These are phyloP conservation scores for Dactylellina drechsleri DNA, from an alignment of 2,329 filamentous ascomycete genomes.

Conservation along the genomic window DNA sequence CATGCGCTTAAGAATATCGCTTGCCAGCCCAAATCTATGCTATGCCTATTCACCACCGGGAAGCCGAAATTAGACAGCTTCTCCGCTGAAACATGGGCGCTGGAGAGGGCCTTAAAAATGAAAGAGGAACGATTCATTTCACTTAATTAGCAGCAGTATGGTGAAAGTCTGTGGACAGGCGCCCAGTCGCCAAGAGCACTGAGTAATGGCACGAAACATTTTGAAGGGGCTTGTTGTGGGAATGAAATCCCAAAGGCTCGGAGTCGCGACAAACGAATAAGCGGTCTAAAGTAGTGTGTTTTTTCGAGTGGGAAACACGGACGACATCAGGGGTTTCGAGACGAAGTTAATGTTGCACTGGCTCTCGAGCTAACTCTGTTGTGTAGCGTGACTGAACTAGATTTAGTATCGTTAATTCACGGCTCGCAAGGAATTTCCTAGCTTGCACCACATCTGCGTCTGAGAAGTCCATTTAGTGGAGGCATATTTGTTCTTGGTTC, in stretches of 20 bases:
- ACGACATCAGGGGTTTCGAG: constrained; percentile 24
- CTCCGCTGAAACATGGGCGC: constrained; percentile 45
- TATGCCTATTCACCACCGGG: constrained; percentile 29
- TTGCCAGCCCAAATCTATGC: constrained; percentile 23
- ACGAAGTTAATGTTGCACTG: not conserved
- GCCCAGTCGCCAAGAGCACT: constrained; percentile 10
- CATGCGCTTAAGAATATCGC: constrained; percentile 53
- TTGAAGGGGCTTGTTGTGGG: not conserved
- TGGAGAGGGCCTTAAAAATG: too few relatives aligned
- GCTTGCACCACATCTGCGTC: not conserved
- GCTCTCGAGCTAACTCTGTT: not conserved
- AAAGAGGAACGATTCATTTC: too few relatives aligned
- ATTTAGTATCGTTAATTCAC: constrained; percentile 36
- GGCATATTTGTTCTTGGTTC: constrained; percentile 2
- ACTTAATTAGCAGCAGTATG: too few relatives aligned
- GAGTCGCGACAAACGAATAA: constrained; percentile 55
- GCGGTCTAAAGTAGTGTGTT: constrained; percentile 33
- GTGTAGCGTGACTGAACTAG: not conserved
- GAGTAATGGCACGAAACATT: not conserved
- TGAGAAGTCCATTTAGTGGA: constrained; percentile 2
- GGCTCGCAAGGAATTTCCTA: constrained; percentile 54
- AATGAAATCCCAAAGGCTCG: constrained; percentile 23
- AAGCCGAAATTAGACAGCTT: constrained; percentile 51
- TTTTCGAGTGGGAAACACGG: constrained; percentile 29
- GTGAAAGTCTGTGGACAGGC: constrained; percentile 14